Conservation (phyloP, 2,329 filamentous ascomycete species). For the Aschersonia sp. region DNA sequence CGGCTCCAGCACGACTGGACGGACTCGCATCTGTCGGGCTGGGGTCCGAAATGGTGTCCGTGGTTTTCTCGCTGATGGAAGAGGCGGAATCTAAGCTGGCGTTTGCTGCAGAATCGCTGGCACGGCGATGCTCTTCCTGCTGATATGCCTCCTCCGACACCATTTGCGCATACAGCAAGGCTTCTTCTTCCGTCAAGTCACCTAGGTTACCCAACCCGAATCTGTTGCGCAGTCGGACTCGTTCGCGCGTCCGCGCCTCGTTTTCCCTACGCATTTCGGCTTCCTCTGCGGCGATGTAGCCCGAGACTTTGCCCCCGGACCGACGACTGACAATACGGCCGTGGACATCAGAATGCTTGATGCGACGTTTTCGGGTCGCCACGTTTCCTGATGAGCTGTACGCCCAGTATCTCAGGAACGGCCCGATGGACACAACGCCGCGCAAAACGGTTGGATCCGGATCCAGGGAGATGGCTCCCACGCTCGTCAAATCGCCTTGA, state of each 20-base stretch:
- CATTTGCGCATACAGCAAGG: constrained; percentile 50
- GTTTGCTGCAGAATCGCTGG: constrained; percentile 36
- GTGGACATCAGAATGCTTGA: constrained; percentile 51
- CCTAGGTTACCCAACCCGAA: constrained; percentile 68
- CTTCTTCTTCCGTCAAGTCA: constrained; percentile 51
- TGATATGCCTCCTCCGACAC: constrained; percentile 47
- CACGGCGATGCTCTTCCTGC: constrained; percentile 40
- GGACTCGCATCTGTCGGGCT: constrained; percentile 29
- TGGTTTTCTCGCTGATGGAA: constrained; percentile 24
- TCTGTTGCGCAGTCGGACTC: constrained; percentile 56
- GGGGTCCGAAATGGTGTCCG: constrained; percentile 38
- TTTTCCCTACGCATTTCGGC: constrained; percentile 66
- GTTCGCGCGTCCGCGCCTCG: constrained; percentile 50
- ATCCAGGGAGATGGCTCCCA: constrained; percentile 73
- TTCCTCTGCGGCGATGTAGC: constrained; percentile 78
- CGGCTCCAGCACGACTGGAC: constrained; percentile 8
- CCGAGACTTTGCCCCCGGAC: constrained; percentile 54
- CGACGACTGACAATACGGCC: constrained; percentile 35
- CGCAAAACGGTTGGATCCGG: constrained; percentile 75
- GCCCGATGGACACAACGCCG: constrained; percentile 76
- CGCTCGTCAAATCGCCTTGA: constrained; percentile 65
- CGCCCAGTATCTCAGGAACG: constrained; percentile 82
- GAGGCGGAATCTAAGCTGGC: constrained; percentile 27
- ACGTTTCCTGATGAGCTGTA: constrained; percentile 75
- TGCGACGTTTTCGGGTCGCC: constrained; percentile 62